Evolutionary conservation across 345 rosid genomes (phyloP).

Genomic region (Lenwebbia sp.): DNA sequence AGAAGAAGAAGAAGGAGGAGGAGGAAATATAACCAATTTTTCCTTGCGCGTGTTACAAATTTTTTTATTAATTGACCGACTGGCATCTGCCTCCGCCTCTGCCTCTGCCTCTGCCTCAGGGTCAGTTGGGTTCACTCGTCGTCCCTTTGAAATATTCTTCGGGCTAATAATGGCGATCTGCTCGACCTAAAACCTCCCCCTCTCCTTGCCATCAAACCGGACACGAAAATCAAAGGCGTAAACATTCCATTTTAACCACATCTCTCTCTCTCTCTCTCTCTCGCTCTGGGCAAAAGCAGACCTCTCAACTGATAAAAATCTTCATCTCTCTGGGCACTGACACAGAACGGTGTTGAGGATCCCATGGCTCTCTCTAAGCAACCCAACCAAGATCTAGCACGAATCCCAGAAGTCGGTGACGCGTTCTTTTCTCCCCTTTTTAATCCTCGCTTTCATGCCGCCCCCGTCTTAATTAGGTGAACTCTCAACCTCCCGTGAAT

Average conservation of each 20-base stretch:
- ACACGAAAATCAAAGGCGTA: not conserved
- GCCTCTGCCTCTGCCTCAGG: not conserved
- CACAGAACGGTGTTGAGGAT: slow-evolving; percentile 22
- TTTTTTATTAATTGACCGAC: not conserved
- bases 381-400: not conserved
- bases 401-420: slow-evolving; percentile 23
- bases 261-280: not conserved
- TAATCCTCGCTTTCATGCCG: too few species aligned
- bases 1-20: too few species aligned
- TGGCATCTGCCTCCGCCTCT: not conserved
- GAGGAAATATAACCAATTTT: not conserved
- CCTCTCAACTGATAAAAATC: not conserved
- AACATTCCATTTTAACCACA: slow-evolving; percentile 8
- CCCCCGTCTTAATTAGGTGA: not conserved
- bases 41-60: not conserved
- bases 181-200: not conserved
- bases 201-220: not conserved
- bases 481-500: slow-evolving; percentile 17
- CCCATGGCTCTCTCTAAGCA: not conserved
- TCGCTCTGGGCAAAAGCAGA: not conserved
- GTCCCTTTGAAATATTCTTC: not conserved
- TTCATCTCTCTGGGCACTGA: not conserved
- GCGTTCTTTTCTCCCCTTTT: slow-evolving; percentile 48
- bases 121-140: not conserved
- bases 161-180: not conserved